Percentiles rank a stretch among this genome's conserved stretches.
These are phyloP conservation scores for Cyclocybe cylindracea DNA, from an alignment of 768 basidiomycete species.

Conservation along the genomic window DNA sequence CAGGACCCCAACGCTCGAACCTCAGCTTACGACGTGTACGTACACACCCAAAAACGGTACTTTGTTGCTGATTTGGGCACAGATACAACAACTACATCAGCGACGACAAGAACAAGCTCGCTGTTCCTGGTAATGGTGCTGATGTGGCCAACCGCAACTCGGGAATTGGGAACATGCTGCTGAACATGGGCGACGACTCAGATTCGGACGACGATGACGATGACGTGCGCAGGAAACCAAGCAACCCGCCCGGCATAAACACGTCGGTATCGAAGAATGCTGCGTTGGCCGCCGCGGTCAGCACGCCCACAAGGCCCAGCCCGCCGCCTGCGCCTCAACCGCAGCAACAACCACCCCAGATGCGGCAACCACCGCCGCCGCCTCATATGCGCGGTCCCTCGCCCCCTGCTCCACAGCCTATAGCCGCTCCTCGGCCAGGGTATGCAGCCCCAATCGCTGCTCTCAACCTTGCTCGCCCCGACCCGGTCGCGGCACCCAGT, in stretches of 20 bases:
- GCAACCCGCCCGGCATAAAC: slow-evolving; percentile 10
- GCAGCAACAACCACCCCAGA: slow-evolving; percentile 6
- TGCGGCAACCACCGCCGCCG: neutral
- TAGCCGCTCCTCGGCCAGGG: slow-evolving; percentile 73
- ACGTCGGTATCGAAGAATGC: slow-evolving; percentile 20
- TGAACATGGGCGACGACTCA: slow-evolving; percentile 37
- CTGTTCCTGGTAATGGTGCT: neutral
- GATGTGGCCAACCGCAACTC: slow-evolving; percentile 41
- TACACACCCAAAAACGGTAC: slow-evolving; percentile 14
- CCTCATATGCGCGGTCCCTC: neutral
- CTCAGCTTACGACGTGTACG: slow-evolving; percentile 72
- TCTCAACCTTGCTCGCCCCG: slow-evolving; percentile 56
- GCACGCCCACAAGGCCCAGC: neutral
- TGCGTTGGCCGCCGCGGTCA: slow-evolving; percentile 18
- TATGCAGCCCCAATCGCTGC: slow-evolving; percentile 72
- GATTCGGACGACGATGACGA: slow-evolving; percentile 41
- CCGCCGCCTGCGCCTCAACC: slow-evolving; percentile 6
- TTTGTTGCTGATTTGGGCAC: slow-evolving; percentile 4
- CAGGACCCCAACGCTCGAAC: slow-evolving; percentile 56
- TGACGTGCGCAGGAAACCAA: slow-evolving; percentile 1
- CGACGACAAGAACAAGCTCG: slow-evolving; percentile 19
- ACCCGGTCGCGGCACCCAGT: slow-evolving; percentile 38
- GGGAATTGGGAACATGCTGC: slow-evolving; percentile 49
- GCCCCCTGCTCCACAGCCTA: slow-evolving; percentile 31
- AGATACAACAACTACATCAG: slow-evolving; percentile 69